phyloP scores from a whole-genome alignment of 257 asterid genomes.

The Lavandula angustifolia region DNA sequence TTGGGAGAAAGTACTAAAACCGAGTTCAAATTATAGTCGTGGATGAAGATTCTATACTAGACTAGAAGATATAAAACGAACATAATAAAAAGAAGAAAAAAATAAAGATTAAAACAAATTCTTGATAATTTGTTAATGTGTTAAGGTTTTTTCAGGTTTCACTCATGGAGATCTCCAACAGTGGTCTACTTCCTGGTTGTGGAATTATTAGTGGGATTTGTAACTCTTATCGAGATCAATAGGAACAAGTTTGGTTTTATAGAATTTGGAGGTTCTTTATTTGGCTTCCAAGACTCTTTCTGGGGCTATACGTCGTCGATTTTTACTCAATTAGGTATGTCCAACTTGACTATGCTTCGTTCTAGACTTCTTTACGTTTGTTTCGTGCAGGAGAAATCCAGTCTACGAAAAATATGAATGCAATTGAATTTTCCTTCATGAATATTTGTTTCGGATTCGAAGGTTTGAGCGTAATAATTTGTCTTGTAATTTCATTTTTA shows the following conservation, averaged over 20 bases:
- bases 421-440: no score
- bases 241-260: slow-evolving; percentile 48
- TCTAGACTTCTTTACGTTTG: no score
- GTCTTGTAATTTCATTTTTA: background rate
- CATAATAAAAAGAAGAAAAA: no score
- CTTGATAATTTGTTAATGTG: slow-evolving; percentile 25
- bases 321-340: slow-evolving; percentile 63
- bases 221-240: slow-evolving; percentile 61
- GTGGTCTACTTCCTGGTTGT: slow-evolving; percentile 53
- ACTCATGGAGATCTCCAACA: slow-evolving; percentile 65
- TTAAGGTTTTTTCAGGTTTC: slow-evolving; percentile 57
- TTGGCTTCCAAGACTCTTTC: slow-evolving; percentile 59
- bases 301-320: slow-evolving; percentile 58
- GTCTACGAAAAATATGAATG: no score
- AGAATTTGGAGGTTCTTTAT: slow-evolving; percentile 56
- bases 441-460: no score
- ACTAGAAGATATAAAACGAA: no score
- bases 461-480: no score
- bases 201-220: slow-evolving; percentile 56
- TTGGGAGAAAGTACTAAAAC: slow-evolving; percentile 9
- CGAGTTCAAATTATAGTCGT: slow-evolving; percentile 1
- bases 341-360: slow-evolving; percentile 26
- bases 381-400: no score
- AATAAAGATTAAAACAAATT: no score
- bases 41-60: no score